Base-by-base conservation (phyloP, 306 rosid species). In the Cercis canadensis region DNA sequence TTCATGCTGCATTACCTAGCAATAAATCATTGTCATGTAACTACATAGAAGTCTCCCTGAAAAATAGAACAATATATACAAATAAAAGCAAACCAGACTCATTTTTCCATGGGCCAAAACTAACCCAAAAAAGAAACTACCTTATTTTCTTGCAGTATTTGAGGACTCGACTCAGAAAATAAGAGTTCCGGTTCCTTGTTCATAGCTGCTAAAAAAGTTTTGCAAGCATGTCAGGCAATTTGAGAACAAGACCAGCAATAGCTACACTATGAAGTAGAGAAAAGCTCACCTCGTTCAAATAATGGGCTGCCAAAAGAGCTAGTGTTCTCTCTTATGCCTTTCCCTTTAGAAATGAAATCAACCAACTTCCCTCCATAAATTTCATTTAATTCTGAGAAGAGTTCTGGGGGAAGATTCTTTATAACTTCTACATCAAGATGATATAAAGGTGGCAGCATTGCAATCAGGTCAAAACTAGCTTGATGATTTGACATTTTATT, bases 361-460 rank as follows among this genome's bases (percentile, higher is more conserved):
- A 67, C 78, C 71, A 94, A 84, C 76, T 86, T 84, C 69, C 98
- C 96, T 36, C 87, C 84, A 63, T 94, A 90, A 59, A 80, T 56
- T 80, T 81, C 89, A 67, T 94, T 94, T 67, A 90, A 81, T 70
- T 94, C 98, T 10, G 84, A 78, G 74, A 94, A 79, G 47, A 94
- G 77, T 63, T 90, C 97, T n/a, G 88, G 80, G 57, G 98, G 98
- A 81, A 94, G 92, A 76, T 80, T 84, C 78, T 73, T 77, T 70
- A 90, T 74, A 80, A 94, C 96, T 74, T 84, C 97, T 62, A 65
- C 65, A 82, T 94, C 98, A 80, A 94, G 98, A 72, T 80, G 79
- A 63, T 78, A 80, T 66, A 94, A 65, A 70, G 95, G 95, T 51
- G 96, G 97, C 11, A 87, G 85, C 61, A 76, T 79, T 36, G 87